A percentile compares a stretch with the other conserved stretches of the same genome.
Evolutionary conservation across 176 grass and related monocot species (phyloP).

Genomic region (Phyllostachys edulis): DNA sequence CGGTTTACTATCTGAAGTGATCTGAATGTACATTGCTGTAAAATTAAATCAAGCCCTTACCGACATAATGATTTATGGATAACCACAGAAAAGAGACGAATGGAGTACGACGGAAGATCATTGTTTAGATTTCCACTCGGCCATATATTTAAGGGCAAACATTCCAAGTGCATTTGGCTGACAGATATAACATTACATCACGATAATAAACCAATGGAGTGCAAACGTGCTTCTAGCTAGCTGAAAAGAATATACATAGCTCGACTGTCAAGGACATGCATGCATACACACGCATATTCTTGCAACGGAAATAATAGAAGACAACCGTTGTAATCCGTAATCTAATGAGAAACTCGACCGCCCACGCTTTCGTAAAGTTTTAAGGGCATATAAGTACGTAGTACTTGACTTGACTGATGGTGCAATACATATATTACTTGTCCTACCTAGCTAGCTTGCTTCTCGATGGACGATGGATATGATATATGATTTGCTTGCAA

Average conservation of each 20-base stretch:
- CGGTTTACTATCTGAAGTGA: neutral
- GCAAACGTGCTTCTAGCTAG: slow-evolving; percentile 22
- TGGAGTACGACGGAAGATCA: neutral
- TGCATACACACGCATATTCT: slow-evolving; percentile 7
- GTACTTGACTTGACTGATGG: slow-evolving; percentile 28
- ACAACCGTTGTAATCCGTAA: slow-evolving; percentile 17
- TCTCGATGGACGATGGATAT: slow-evolving; percentile 5
- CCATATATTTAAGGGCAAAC: slow-evolving; percentile 25
- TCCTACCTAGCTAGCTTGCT: slow-evolving; percentile 7
- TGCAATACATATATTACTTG: slow-evolving; percentile 31
- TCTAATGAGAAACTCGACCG: neutral
- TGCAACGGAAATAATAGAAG: slow-evolving; percentile 21
- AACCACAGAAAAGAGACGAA: neutral
- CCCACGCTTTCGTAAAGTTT: slow-evolving; percentile 26
- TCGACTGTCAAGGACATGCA: slow-evolving; percentile 21
- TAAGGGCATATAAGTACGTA: slow-evolving; percentile 10
- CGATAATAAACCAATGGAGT: slow-evolving; percentile 16
- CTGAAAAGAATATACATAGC: slow-evolving; percentile 30
- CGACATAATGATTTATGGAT: neutral
- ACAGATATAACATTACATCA: slow-evolving; percentile 21
- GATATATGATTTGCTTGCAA: slow-evolving; percentile 21
- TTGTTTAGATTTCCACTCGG: slow-evolving; percentile 8
- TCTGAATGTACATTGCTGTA: neutral
- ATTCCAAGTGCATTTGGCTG: slow-evolving; percentile 15
- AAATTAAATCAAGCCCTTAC: neutral